Evolutionary conservation across 768 basidiomycete genomes (phyloP).

Genomic region (Hemileccinum impolitum): DNA sequence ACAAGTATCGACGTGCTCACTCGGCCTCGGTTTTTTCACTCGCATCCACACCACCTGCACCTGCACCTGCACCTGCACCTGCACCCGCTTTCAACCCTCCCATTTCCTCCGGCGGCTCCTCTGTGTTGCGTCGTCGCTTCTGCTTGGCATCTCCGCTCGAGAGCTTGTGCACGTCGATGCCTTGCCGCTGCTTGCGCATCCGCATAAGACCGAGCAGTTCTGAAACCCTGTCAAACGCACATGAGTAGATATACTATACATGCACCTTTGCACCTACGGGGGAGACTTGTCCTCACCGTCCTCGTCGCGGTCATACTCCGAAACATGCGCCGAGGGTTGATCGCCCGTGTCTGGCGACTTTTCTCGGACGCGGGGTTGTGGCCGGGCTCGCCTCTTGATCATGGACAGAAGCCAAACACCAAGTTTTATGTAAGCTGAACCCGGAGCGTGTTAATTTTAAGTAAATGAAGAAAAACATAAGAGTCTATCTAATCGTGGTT

Average conservation of each 20-base stretch:
- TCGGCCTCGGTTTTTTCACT: constrained; percentile 42
- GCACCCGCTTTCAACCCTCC: constrained; percentile 56
- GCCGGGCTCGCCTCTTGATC: constrained; percentile 75
- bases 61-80: not conserved
- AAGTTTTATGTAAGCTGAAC: no score
- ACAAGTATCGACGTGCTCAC: constrained; percentile 35
- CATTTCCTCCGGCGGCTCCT: constrained; percentile 40
- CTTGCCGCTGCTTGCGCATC: constrained; percentile 66
- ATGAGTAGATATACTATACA: no score
- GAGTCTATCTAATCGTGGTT: constrained; percentile 8
- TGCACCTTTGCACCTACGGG: constrained; percentile 42
- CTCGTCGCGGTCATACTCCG: constrained; percentile 6
- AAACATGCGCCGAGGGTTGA: constrained; percentile 1
- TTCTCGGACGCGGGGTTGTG: constrained; percentile 56
- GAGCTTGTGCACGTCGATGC: constrained; percentile 83
- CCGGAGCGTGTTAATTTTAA: constrained; percentile 4
- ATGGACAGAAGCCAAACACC: constrained; percentile 37
- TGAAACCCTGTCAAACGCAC: constrained; percentile 48
- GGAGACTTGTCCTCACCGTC: constrained; percentile 38
- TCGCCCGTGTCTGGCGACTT: constrained; percentile 36
- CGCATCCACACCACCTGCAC: not conserved
- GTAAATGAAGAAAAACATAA: not conserved
- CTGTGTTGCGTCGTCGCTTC: constrained; percentile 55
- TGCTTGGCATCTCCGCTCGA: constrained; percentile 80
- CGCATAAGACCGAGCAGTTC: constrained; percentile 85